Percentiles rank a stretch among this genome's conserved stretches.
Conservation (phyloP, 371 early-diverging fungal genomes). For the Fennellomyces sp. region DNA sequence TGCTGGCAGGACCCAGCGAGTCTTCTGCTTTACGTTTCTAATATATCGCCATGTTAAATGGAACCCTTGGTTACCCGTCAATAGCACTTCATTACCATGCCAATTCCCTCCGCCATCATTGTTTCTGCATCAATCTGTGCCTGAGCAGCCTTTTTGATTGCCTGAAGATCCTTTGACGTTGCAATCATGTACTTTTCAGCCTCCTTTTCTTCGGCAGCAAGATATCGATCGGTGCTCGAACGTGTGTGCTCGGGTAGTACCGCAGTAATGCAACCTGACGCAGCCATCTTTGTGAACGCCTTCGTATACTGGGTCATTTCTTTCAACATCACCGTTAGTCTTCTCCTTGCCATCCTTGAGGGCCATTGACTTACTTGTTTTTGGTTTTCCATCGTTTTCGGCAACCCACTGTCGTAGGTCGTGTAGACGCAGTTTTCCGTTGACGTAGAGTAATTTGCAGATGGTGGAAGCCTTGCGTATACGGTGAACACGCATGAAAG, state of each 20-base stretch:
- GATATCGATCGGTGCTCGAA: conserved; percentile 61
- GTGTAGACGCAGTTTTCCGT: conserved; percentile 38
- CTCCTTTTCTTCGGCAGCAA: conserved; percentile 68
- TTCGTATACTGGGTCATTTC: conserved; percentile 37
- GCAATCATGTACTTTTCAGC: conserved; percentile 60
- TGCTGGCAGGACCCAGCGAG: conserved; percentile 26
- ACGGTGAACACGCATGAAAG: conserved; percentile 7
- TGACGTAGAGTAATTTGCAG: conserved; percentile 18
- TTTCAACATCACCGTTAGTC: conserved; percentile 15
- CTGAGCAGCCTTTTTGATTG: conserved; percentile 50
- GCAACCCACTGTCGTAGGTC: conserved; percentile 31
- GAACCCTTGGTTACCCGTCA: neutral
- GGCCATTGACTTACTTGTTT: conserved; percentile 28
- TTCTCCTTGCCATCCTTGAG: neutral
- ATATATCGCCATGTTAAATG: neutral
- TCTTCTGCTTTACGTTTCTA: conserved; percentile 60
- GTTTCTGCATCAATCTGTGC: conserved; percentile 61
- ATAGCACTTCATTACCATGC: conserved; percentile 46
- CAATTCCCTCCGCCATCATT: conserved; percentile 50
- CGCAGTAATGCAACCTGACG: conserved; percentile 62
- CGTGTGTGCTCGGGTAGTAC: conserved; percentile 67
- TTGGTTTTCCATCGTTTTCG: conserved; percentile 22
- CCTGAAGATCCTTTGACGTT: conserved; percentile 68
- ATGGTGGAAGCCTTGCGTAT: conserved; percentile 24
- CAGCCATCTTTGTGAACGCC: conserved; percentile 60